These are phyloP conservation scores for Pelargonium citronellum DNA, from an alignment of 441 rosid species.

Conservation along the genomic window DNA sequence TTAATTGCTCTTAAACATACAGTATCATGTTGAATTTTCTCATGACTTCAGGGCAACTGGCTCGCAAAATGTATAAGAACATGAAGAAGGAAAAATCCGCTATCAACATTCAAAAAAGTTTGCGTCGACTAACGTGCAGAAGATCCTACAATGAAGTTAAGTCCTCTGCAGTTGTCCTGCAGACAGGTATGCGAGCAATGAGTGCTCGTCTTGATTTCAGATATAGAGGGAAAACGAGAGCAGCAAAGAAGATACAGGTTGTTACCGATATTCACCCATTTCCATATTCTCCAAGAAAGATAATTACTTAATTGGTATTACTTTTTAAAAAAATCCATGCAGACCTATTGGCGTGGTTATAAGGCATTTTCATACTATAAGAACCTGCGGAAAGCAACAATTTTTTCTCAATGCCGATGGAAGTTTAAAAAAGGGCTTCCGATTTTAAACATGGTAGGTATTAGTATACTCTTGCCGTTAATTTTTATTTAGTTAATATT, in stretches of 20 bases:
- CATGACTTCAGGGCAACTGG: conserved; percentile 44
- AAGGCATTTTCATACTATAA: conserved; percentile 56
- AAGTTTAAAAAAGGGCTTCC: conserved; percentile 82
- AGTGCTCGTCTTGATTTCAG: conserved; percentile 69
- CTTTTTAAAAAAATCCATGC: conserved; percentile 23
- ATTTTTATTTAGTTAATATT: not conserved
- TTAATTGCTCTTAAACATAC: conserved; percentile 8
- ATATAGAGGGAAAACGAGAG: conserved; percentile 65
- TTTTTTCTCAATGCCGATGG: conserved; percentile 81
- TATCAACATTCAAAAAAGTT: conserved; percentile 76
- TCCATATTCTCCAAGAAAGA: conserved; percentile 23
- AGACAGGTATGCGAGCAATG: conserved; percentile 75
- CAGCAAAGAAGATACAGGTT: conserved; percentile 80
- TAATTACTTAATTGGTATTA: conserved; percentile 10
- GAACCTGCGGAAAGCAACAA: conserved; percentile 64
- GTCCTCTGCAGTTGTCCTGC: conserved; percentile 54
- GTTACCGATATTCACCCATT: conserved; percentile 14
- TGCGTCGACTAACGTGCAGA: conserved; percentile 52
- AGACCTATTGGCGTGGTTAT: conserved; percentile 83
- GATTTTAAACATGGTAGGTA: conserved; percentile 82
- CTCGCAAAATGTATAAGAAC: conserved; percentile 35
- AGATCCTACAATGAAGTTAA: conserved; percentile 53
- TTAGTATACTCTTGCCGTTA: not conserved
- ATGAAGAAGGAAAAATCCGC: conserved; percentile 68
- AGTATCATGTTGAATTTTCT: not conserved